These are phyloP conservation scores for Priceomyces carsonii DNA, from an alignment of 805 yeast genomes.

Conservation along the genomic window DNA sequence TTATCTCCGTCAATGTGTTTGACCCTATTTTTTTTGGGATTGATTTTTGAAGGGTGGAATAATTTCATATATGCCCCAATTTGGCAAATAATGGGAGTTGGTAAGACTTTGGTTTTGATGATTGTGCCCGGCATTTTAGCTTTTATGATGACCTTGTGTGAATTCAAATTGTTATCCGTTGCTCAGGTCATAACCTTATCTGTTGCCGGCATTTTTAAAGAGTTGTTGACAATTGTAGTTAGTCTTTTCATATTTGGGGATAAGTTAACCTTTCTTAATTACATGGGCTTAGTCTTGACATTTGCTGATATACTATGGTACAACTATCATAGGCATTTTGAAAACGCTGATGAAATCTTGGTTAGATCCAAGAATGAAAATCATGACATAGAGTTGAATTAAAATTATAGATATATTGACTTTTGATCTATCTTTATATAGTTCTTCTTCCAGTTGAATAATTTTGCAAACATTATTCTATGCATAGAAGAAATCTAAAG, in stretches of 20 bases:
- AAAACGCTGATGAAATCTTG: slow-evolving; percentile 10
- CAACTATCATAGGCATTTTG: slow-evolving; percentile 59
- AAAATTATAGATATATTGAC: no score
- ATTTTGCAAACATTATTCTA: no score
- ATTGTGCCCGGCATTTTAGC: slow-evolving; percentile 85
- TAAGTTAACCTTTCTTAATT: slow-evolving; percentile 61
- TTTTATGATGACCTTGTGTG: slow-evolving; percentile 85
- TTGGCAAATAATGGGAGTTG: slow-evolving; percentile 64
- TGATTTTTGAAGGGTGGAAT: slow-evolving; percentile 66
- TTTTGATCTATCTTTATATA: no score
- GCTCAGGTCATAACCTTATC: slow-evolving; percentile 86
- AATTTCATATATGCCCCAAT: slow-evolving; percentile 54
- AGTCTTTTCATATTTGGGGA: slow-evolving; percentile 76
- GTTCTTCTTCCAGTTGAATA: no score
- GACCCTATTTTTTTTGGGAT: slow-evolving; percentile 61
- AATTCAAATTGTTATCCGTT: slow-evolving; percentile 76
- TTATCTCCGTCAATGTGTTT: slow-evolving; percentile 83
- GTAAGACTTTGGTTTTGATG: slow-evolving; percentile 57
- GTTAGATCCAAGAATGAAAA: slow-evolving; percentile 1
- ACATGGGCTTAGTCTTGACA: slow-evolving; percentile 73
- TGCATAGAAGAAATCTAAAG: no score
- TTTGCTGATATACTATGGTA: slow-evolving; percentile 81
- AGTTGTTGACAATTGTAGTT: slow-evolving; percentile 76
- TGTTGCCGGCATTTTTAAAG: slow-evolving; percentile 92
- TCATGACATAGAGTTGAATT: slow-evolving; percentile 1